These are phyloP conservation scores for Chenopodium album DNA, from an alignment of 148 eudicot species.

Conservation along the genomic window DNA sequence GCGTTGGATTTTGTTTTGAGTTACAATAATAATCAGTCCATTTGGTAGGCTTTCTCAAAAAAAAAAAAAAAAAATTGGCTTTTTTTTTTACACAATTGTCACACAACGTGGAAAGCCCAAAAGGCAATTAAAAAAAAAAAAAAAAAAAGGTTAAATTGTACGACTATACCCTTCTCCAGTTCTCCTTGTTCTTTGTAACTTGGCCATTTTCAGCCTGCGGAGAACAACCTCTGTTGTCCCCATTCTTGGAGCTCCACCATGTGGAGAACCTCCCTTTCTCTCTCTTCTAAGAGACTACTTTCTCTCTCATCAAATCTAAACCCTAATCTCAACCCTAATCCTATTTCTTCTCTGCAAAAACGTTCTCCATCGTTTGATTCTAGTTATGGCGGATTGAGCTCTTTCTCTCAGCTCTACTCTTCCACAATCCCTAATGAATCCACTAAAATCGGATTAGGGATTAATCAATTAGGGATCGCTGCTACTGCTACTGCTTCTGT, in stretches of 20 bases:
- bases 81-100: too few species aligned
- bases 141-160: too few species aligned
- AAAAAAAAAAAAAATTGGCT: too few species aligned
- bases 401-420: slow-evolving; percentile 31
- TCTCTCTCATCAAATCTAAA: slow-evolving; percentile 18
- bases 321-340: slow-evolving; percentile 20
- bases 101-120: too few species aligned
- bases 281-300: slow-evolving; percentile 36
- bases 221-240: not conserved
- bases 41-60: too few species aligned
- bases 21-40: too few species aligned
- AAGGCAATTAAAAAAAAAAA: too few species aligned
- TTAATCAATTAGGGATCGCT: slow-evolving; percentile 22
- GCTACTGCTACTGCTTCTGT: slow-evolving; percentile 9
- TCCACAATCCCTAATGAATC: slow-evolving; percentile 36
- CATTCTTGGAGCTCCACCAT: slow-evolving; percentile 18
- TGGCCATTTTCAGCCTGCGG: too few species aligned
- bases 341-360: slow-evolving; percentile 11
- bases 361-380: slow-evolving; percentile 1
- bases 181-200: too few species aligned
- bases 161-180: too few species aligned
- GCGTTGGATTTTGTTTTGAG: too few species aligned
- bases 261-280: slow-evolving; percentile 54
- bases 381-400: slow-evolving; percentile 12
- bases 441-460: slow-evolving; percentile 30